Evolutionary conservation across 257 asterid genomes (phyloP), one percentile per base, ranked within the genome.

Genomic region (Jacaranda mimosifolia): DNA sequence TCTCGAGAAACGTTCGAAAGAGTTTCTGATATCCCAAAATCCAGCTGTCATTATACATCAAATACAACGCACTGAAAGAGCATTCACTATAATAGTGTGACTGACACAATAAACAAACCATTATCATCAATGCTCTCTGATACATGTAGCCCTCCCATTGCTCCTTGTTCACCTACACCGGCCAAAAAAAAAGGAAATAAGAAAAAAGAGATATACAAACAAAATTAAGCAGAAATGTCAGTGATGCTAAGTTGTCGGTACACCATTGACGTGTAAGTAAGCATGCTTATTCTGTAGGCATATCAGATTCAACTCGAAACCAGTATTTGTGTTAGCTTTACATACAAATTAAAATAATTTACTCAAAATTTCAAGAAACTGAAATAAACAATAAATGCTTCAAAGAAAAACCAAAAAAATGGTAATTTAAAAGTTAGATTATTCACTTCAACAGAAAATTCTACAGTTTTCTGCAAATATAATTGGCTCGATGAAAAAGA

Each of bases 1-100:
- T 78, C 87, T 77, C 89, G 84, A 8, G 99, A 94, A 74, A 91
- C 72, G 49, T 90, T 86, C 32, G 87, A 70, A 53, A 94, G 97
- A 63, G 90, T 86, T 77, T 88, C 99, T 92, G 91, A 74, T 63
- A 77, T 52, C 64, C 46, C 82, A 86, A 73, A 63, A 73, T 21
- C 66, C 36, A 52, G n/a, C 19, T 11, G 21, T 49, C 72, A 62
- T 32, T 49, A 77, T 15, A 35, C 52, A 59, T 55, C 72, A 83
- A 71, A 17, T 15, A 42, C 32, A 74, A 18, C 17, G 69, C 19
- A 60, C 63, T 40, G 52, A 21, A 67, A 32, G 38, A 53, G n/a
- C 60, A 48, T 77, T 80, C 74, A 55, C 45, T 17, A 39, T n/a
- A 15, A n/a, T 35, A 32, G 39, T 52, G 36, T 51, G 60, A 62